Evolutionary conservation across 2,329 filamentous ascomycete genomes (phyloP), one percentile per base, ranked within the genome.

Genomic region (Curvularia hawaiiensis): DNA sequence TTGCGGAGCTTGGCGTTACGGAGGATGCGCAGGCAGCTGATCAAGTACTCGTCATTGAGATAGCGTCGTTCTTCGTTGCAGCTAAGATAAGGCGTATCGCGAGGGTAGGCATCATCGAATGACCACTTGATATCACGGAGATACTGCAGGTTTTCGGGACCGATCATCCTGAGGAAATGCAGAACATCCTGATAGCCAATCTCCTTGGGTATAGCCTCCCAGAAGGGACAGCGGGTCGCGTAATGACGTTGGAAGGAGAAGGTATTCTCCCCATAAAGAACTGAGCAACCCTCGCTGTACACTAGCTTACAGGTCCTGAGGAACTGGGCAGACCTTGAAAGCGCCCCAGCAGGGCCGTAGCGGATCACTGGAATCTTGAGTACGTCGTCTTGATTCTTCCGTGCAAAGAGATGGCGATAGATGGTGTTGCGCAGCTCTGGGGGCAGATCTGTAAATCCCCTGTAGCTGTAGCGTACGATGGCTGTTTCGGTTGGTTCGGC

Each of bases 221-320:
- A 81, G 72, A 76, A 82, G 35, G 62, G 73, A 56, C 63, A 74
- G 41, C 79, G 76, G 3, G 65, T 74, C n/a, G 61, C 60, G 45
- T 59, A 62, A 53, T 74, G 76, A 38, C 77, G 77, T 40, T 74
- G 69, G 58, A 84, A 80, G 39, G 71, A 60, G 67, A 83, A 84
- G 2, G 67, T 71, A 61, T 83, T 83, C 60, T 81, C 78, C n/a
- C 79, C 75, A 59, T 84, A 84, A 0, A 84, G 71, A 38, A 84
- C 75, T 30, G 71, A 77, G 41, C 79, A 75, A 22, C 73, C 81
- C 72, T 83, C 81, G 31, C 77, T 66, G 48, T 77, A 69, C 22
- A 83, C 74, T 35, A 78, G 70, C 41, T 71, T 76, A 68, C 80
- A 83, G 4, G 78, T 80, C 28, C 78, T 72, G 28, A 84, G 73